phyloP scores from a whole-genome alignment of 2,329 filamentous ascomycete genomes.

The Talaromyces sp. region DNA sequence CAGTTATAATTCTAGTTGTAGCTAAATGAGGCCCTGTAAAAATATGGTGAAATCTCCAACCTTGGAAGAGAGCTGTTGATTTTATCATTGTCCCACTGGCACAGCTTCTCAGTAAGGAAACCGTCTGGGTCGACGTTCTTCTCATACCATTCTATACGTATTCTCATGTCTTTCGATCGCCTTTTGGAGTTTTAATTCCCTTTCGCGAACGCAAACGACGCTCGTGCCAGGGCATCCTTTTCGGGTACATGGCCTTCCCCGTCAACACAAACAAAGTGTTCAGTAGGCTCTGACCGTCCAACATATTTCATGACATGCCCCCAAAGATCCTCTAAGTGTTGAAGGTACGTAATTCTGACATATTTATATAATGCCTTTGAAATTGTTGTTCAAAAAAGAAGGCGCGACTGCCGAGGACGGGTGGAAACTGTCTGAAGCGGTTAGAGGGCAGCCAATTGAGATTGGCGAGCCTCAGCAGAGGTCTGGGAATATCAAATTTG shows the following conservation, averaged over 20 bases:
- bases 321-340: neutral
- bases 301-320: neutral
- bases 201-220: neutral
- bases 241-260: neutral
- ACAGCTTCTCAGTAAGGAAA: neutral
- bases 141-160: neutral
- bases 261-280: neutral
- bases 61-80: neutral
- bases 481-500: neutral
- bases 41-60: neutral
- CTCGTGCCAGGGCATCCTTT: neutral
- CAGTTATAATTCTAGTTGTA: neutral
- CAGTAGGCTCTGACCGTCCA: neutral
- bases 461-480: neutral
- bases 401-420: neutral
- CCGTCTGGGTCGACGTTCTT: neutral
- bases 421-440: neutral
- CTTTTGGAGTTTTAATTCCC: neutral
- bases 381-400: neutral
- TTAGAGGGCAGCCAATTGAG: neutral
- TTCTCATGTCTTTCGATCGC: neutral
- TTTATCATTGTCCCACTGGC: neutral
- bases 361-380: neutral
- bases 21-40: neutral
- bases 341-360: neutral